Base-by-base conservation (phyloP, 345 rosid genomes). In the Eucalyptus cloeziana region DNA sequence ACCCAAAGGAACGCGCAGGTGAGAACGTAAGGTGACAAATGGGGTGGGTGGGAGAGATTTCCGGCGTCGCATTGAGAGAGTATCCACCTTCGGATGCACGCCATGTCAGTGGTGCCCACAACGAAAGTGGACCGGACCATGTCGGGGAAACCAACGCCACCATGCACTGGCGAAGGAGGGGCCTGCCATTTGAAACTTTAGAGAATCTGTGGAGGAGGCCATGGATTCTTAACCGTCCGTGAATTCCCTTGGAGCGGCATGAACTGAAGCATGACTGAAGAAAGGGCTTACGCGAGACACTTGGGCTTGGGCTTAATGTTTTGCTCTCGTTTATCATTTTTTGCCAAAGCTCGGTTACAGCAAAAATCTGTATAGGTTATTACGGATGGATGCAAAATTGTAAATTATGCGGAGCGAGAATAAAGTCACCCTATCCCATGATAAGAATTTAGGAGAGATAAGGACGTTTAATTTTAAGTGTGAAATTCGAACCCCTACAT, bases 1-100 rank as follows among this genome's bases (percentile, higher is more conserved):
- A 90, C 93, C 95, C 94, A 93, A 7, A 92, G 37, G 33, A 93
- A 54, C 13, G 93, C 85, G 80, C 94, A 91, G 8, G 92, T 60
- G 47, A 92, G 88, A 6, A 90, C 92, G 13, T 90, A 93, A 4
- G 95, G 90, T 22, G 95, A 93, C 24, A 92, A 49, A 86, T 64
- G 91, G 12, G 88, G 56, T 1, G 93, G 92, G 24, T 30, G n/a
- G 10, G 92, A 13, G 51, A n/a, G 87, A 24, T 24, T 85, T 5
- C 33, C 90, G 49, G 19, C 51, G 54, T 19, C 30, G 89, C 93
- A 90, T 51, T 50, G 81, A 21, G 33, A 60, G 25, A 86, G 10
- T 13, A 92, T 91, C 93, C 93, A 90, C 1, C 40, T 31, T 87
- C 89, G 86, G 88, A 94, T 88, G 13, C 17, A 49, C 30, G 89